Percentiles rank a stretch among this genome's conserved stretches.
Conservation (phyloP, 2,329 filamentous ascomycete species). For the Pseudogymnoascus sp. region DNA sequence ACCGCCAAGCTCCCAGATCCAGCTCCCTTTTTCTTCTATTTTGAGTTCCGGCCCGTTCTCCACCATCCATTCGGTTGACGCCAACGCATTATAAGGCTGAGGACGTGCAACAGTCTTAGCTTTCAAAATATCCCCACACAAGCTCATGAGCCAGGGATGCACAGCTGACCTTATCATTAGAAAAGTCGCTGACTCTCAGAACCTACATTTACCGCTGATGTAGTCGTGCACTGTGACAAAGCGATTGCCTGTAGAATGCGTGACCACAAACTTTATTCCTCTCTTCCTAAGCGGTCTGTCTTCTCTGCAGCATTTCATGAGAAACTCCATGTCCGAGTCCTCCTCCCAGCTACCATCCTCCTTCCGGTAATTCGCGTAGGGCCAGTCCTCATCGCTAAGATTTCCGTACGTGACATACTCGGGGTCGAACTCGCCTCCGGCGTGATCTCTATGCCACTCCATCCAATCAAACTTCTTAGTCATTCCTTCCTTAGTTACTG, state of each 20-base stretch:
- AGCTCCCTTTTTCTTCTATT: background rate
- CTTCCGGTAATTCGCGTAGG: conserved; percentile 13
- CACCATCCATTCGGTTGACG: background rate
- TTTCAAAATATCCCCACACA: conserved; percentile 18
- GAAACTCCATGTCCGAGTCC: conserved; percentile 22
- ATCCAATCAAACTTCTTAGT: conserved; percentile 18
- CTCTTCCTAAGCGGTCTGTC: conserved; percentile 9
- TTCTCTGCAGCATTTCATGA: conserved; percentile 11
- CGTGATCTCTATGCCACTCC: conserved; percentile 18
- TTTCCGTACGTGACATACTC: conserved; percentile 19
- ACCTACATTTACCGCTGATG: conserved; percentile 15
- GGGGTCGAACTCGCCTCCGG: background rate
- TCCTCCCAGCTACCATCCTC: conserved; percentile 21
- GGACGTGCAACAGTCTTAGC: conserved; percentile 13
- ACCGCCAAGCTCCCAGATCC: background rate
- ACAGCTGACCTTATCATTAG: conserved; percentile 15
- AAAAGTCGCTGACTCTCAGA: background rate
- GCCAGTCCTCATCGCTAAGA: conserved; percentile 17
- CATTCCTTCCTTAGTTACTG: background rate
- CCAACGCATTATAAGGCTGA: background rate
- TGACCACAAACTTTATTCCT: conserved; percentile 15
- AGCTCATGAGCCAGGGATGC: conserved; percentile 22
- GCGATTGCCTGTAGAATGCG: conserved; percentile 17
- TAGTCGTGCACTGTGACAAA: conserved; percentile 25
- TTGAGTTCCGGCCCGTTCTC: too few relatives aligned